Evolutionary conservation across 768 basidiomycete species (phyloP).

Genomic region (Coprinopsis marcescibilis): DNA sequence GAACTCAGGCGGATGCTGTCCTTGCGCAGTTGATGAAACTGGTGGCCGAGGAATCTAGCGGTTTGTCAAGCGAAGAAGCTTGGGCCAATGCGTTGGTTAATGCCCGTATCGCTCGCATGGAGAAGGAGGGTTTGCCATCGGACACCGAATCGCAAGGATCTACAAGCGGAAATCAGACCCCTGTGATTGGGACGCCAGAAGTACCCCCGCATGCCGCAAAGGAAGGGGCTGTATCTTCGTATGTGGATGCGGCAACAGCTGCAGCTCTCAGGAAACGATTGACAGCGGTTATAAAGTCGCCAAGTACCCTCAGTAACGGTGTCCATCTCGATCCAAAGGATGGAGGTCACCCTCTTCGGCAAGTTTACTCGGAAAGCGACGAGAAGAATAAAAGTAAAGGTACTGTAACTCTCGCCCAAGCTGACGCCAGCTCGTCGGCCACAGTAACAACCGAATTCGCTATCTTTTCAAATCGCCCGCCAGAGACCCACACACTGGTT

Average conservation of each 20-base stretch:
- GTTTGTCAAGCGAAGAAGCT: constrained; percentile 44
- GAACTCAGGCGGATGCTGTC: constrained; percentile 39
- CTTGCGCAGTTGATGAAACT: constrained; percentile 37
- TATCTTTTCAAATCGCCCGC: constrained; percentile 6
- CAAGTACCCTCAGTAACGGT: constrained; percentile 15
- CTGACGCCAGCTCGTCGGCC: background rate
- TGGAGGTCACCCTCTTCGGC: background rate
- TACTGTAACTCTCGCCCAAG: background rate
- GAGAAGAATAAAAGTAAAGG: background rate
- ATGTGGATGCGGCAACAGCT: constrained; percentile 48
- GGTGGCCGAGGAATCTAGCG: background rate
- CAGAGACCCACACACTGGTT: constrained; percentile 41
- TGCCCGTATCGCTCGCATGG: constrained; percentile 31
- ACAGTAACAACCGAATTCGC: constrained; percentile 5
- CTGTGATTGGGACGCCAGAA: background rate
- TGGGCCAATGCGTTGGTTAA: constrained; percentile 56
- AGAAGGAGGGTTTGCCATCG: constrained; percentile 22
- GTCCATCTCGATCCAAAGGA: constrained; percentile 8
- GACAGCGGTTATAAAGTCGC: constrained; percentile 29
- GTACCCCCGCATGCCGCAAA: background rate
- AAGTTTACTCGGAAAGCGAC: constrained; percentile 1
- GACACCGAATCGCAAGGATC: constrained; percentile 39
- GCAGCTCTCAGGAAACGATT: constrained; percentile 55
- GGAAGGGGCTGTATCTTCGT: constrained; percentile 43
- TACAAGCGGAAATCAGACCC: constrained; percentile 14